Base-by-base conservation (phyloP, 257 asterid species). In the Anisodus acutangulus region DNA sequence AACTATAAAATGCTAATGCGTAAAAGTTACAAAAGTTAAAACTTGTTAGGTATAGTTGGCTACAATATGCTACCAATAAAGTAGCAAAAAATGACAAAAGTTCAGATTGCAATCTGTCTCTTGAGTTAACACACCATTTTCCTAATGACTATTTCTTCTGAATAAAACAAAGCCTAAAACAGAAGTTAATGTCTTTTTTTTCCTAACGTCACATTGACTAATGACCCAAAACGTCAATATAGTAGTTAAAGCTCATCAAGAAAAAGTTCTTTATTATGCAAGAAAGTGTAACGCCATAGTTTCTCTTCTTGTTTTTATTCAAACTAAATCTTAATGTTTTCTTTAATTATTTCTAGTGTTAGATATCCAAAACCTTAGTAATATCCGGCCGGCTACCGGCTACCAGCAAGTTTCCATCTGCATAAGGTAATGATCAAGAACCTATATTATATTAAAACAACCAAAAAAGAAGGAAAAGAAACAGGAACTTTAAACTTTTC, bases 211-310 rank as follows among this genome's bases (percentile, higher is more conserved):
- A 4, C 63, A 49, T 76, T 76, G 26, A 51, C 47, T 51, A 76
- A 51, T 76, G 63, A 76, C 45, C 31, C 47, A 51, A 76, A 76
- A 51, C 63, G 81, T 26, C 26, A 76, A 76, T 51, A 26, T 22
- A 76, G 81, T 26, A 51, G 62, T 49, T 74, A 74, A 19, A 22
- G 26, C 26, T 22, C 26, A 22, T 22, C 26, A 22, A 22, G 26
- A 22, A 22, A 74, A 19, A 69, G 8, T 39, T 70, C 45, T 26
- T 51, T 51, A 51, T 76, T 76, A 76, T 26, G 26, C 81, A 76
- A 76, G 4, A 19, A 22, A 17, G 19, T 22, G 26, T 13, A 76
- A 76, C 63, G 81, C 63, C 63, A 51, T 3, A 51, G 60, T 51
- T 51, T 53, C 19, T 12, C 12, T 12, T 49, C 81, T 76, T 74